Evolutionary conservation across 345 rosid genomes (phyloP), one percentile per base, ranked within the genome.

Genomic region (Eucalyptus decipiens): DNA sequence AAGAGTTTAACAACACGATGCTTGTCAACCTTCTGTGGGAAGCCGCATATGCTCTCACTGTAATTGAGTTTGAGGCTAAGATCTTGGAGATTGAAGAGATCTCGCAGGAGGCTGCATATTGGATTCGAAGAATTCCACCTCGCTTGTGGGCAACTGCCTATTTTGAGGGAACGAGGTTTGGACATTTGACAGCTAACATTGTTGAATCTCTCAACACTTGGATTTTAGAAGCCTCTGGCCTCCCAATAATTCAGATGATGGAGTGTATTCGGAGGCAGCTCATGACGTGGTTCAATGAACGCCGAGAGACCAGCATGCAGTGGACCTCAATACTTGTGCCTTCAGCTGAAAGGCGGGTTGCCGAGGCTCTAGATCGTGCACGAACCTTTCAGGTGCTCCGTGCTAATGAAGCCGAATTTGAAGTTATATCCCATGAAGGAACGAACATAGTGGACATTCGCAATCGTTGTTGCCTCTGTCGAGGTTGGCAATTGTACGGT

Each of bases 221-320:
- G 99, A 98, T 98, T 76, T 90, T 93, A 26, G 99, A 98, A 91
- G 99, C 99, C 30, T 96, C 98, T 5, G 99, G 99, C 40, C 99
- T 96, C 92, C 99, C 99, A 2, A 95, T 98, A 37, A 95, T 98
- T 89, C 99, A 97, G 95, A 98, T 98, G 99, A 96, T 97, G 98
- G 99, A 97, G 91, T 97, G 98, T 91, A 97, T 98, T 87, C 94
- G 99, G 93, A 95, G 99, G 92, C 99, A 98, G 92, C 95, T 98
- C 26, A 98, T 98, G 99, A 96, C 97, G 80, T 98, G 99, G 99
- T 98, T 98, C 93, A 98, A 96, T 34, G 99, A 97, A 88, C 96
- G 98, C 54, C 95, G 98, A 4, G 99, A 98, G 91, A 93, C 95
- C 72, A 96, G 99, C 80, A 94, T 97, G 98, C 98, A 98, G 62